Evolutionary conservation across 129 eudicot species (phyloP).

Genomic region (Ambrosia trifida): DNA sequence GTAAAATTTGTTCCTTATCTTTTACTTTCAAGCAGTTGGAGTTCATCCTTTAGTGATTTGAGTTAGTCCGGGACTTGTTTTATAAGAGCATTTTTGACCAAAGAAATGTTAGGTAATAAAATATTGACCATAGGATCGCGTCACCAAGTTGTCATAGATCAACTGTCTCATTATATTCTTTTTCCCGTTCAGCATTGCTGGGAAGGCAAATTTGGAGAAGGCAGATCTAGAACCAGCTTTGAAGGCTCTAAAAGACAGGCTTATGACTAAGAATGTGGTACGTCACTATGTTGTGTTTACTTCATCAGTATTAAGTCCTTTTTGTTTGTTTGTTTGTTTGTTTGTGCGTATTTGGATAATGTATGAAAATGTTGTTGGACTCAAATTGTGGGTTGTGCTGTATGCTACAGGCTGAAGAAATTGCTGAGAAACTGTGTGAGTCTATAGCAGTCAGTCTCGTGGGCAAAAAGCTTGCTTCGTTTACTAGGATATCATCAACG

Average conservation of each 20-base stretch:
- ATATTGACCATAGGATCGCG: neutral
- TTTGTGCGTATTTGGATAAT: slow-evolving; percentile 4
- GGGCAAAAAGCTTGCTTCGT: slow-evolving; percentile 89
- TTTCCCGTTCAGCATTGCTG: slow-evolving; percentile 68
- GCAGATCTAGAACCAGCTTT: slow-evolving; percentile 91
- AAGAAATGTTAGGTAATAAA: neutral
- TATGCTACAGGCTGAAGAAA: slow-evolving; percentile 74
- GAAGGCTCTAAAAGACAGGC: slow-evolving; percentile 90
- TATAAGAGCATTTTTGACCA: too few relatives aligned
- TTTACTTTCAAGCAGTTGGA: neutral
- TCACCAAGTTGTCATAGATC: slow-evolving; percentile 2
- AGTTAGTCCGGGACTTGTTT: too few relatives aligned
- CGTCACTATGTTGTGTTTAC: slow-evolving; percentile 19
- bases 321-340: neutral
- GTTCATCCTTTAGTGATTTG: too few relatives aligned
- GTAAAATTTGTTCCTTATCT: slow-evolving; percentile 35
- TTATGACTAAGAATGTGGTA: slow-evolving; percentile 98
- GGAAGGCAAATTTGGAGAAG: slow-evolving; percentile 89
- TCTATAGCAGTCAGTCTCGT: slow-evolving; percentile 92
- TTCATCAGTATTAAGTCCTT: neutral
- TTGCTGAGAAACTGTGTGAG: slow-evolving; percentile 90
- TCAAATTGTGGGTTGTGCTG: slow-evolving; percentile 18
- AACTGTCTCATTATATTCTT: slow-evolving; percentile 4
- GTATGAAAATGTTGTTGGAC: neutral
- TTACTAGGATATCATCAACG: slow-evolving; percentile 93